Evolutionary conservation across 192 early-diverging fungal species (phyloP), one percentile per base, ranked within the genome.

Genomic region (Entomortierella chlamydospora): DNA sequence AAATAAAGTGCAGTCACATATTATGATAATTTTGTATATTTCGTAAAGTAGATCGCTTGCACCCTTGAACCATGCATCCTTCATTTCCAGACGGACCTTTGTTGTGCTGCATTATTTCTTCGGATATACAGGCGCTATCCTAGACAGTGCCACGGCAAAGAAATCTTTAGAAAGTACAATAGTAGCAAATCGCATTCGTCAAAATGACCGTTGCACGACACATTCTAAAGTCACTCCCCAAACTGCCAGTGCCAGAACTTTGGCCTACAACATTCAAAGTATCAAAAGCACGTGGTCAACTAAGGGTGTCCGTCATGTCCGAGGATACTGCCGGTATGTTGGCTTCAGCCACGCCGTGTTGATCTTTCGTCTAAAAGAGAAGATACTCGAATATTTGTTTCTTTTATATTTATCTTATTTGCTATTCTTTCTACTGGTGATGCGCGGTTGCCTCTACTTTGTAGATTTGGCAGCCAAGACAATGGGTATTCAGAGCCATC

Each of bases 231-330:
- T 65, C 67, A 0, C 31, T 79, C 23, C 58, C 76, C 34, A 64
- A 64, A 42, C 11, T 79, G 52, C 49, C 68, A 45, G 22, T 62
- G 7, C 45, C 62, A 7, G 57, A 50, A 10, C 54, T 64, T 1
- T 79, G 76, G 76, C 55, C 76, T 7, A 61, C 68, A 0, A 12
- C 65, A 0, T 79, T 49, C 43, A 79, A 79, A 34, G 68, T 34
- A 20, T 70, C 76, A 13, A 66, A 57, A 25, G 76, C 76, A n/a
- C 68, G 68, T 15, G 50, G 41, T 2, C 61, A 79, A 0, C 4
- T 66, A 11, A 45, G 76, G 51, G 76, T 79, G 0, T 66, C 61
- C n/a, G 76, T 79, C 39, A 70, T 70, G 76, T 59, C 76, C 2
- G 76, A 79, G 11, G 31, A 61, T 7, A 13, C 42, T 33, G 76